These are phyloP conservation scores for Breviolum minutum DNA, from an alignment of 73 alveolate species.

Conservation along the genomic window DNA sequence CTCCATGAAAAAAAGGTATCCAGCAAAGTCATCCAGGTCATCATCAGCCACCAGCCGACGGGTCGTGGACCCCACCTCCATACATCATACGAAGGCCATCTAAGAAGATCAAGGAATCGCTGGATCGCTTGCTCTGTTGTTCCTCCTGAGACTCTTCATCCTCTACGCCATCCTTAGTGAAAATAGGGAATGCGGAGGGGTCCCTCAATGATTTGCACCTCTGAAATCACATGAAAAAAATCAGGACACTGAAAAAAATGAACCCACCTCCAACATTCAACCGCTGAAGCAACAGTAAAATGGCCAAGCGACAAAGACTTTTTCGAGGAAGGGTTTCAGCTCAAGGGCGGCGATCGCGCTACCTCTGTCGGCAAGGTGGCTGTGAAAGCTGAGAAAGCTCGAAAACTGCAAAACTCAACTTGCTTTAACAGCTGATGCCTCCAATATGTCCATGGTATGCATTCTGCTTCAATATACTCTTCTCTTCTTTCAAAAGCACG, in stretches of 20 bases:
- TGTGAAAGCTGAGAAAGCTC: background rate
- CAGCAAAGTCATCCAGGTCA: background rate
- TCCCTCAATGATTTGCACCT: no score
- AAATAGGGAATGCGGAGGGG: background rate
- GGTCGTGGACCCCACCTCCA: slow-evolving; percentile 39
- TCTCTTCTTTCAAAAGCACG: no score
- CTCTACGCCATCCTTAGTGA: slow-evolving; percentile 72
- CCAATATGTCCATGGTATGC: no score
- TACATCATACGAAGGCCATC: slow-evolving; percentile 94
- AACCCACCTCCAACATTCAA: background rate
- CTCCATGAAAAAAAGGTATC: background rate
- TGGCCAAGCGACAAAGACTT: slow-evolving; percentile 48
- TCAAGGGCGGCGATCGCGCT: slow-evolving; percentile 85
- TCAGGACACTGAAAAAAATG: no score
- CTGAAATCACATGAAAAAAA: no score
- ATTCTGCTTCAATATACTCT: no score
- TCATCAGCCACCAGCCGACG: background rate
- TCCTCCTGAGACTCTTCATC: slow-evolving; percentile 51
- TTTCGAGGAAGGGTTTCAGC: slow-evolving; percentile 79
- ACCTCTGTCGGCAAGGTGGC: background rate
- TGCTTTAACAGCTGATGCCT: no score
- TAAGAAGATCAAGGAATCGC: slow-evolving; percentile 77
- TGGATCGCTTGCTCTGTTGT: slow-evolving; percentile 21
- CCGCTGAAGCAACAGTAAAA: no score
- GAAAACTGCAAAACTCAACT: background rate